These are phyloP conservation scores for Euclidium syriacum DNA, from an alignment of 345 rosid species.

Conservation along the genomic window DNA sequence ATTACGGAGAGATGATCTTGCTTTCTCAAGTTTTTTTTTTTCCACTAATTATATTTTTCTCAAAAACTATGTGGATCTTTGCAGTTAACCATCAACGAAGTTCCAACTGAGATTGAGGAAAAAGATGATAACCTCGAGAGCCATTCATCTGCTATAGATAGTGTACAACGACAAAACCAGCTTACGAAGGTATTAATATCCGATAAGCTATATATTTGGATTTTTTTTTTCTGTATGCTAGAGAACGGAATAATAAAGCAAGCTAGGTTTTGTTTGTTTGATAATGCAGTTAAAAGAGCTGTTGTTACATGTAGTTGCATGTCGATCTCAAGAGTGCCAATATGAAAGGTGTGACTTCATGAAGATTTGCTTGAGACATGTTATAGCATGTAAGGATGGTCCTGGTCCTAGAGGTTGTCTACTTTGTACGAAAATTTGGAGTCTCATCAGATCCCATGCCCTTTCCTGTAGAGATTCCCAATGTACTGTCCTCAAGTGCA, in stretches of 20 bases:
- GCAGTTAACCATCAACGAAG: too few species aligned
- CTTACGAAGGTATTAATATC: not conserved
- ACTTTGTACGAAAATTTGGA: conserved; percentile 72
- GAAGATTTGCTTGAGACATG: conserved; percentile 65
- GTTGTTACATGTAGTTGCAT: conserved; percentile 69
- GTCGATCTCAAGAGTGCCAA: conserved; percentile 64
- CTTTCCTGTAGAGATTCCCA: conserved; percentile 75
- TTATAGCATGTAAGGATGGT: conserved; percentile 61
- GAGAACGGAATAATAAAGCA: not conserved
- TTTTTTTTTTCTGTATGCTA: not conserved
- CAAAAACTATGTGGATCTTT: too few species aligned
- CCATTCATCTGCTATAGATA: too few species aligned
- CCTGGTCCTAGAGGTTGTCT: conserved; percentile 57
- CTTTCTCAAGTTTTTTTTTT: too few species aligned
- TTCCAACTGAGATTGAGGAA: too few species aligned
- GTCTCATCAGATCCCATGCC: conserved; percentile 65
- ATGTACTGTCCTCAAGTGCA: conserved; percentile 91
- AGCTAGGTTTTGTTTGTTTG: not conserved
- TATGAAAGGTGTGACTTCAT: conserved; percentile 60
- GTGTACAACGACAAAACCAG: too few species aligned
- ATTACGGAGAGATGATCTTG: too few species aligned
- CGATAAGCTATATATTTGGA: too few species aligned
- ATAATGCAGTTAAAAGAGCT: conserved; percentile 69
- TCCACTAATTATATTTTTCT: too few species aligned
- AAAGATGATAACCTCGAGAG: too few species aligned